Evolutionary conservation across 2,329 filamentous ascomycete genomes (phyloP), one percentile per base, ranked within the genome.

Genomic region (Penicillium hesseltinei): DNA sequence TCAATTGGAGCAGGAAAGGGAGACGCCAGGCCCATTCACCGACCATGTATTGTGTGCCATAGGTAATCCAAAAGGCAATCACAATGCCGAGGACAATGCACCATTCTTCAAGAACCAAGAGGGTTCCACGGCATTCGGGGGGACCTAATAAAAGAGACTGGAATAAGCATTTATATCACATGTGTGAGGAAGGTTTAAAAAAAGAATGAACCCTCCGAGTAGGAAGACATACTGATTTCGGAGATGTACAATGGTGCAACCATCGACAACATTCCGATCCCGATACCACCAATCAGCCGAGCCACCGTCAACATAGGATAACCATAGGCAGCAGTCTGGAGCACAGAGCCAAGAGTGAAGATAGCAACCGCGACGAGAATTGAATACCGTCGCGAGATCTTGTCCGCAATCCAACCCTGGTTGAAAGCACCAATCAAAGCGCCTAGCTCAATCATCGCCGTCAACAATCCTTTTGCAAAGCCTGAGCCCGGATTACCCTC

Each of bases 401-500:
- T 79, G 59, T 84, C 81, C 1, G 81, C 81, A 36, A 82, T 74
- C 71, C 77, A 83, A 5, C 78, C 78, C 56, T 78, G 75, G 38
- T 78, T 79, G 21, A 80, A 53, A 4, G 78, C 77, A 51, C 78
- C 75, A 4, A 77, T 49, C 19, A 82, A 68, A 9, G 81, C 81
- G n/a, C 81, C 81, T 21, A 83, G 62, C 58, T 83, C 80, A 49
- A 84, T 78, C 80, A 83, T 83, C 4, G 81, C 81, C 9, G 81
- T 83, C 72, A 83, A 72, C 60, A 77, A 57, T n/a, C 75, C 75
- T 57, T 77, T 77, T 67, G 71, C 75, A 57, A 77, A 77, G 0
- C 74, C 73, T 6, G 72, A 69, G 6, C 73, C 73, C 8, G 69
- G 63, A 10, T 75, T 72, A 7, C 68, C 69, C 19, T 73, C 71